Conservation (phyloP, 2,329 filamentous ascomycete genomes). For the Penicillium sp. region DNA sequence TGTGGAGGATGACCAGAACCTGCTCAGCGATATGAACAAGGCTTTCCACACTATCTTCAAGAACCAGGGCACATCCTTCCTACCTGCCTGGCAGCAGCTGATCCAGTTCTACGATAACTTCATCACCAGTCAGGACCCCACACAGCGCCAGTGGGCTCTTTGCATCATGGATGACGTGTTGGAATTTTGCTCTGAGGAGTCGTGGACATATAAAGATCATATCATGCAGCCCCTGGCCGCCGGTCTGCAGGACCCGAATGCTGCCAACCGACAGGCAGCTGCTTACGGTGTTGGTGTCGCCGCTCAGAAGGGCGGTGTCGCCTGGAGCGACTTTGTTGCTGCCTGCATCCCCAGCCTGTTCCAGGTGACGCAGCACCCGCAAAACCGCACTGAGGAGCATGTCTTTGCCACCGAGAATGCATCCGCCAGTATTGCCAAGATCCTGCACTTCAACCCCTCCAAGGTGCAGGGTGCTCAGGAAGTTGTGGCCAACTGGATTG, state of each 20-base stretch:
- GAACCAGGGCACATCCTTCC: conserved; percentile 81
- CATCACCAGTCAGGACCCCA: conserved; percentile 75
- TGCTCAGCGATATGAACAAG: conserved; percentile 99
- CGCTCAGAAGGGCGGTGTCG: conserved; percentile 82
- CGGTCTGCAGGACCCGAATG: conserved; percentile 80
- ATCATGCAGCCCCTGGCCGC: conserved; percentile 84
- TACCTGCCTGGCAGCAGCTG: conserved; percentile 83
- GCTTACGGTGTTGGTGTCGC: conserved; percentile 95
- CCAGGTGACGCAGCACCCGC: conserved; percentile 74
- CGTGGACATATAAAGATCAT: conserved; percentile 79
- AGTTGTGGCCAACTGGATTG: conserved; percentile 80
- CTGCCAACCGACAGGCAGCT: conserved; percentile 91
- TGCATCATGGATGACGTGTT: conserved; percentile 98
- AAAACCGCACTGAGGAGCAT: conserved; percentile 86
- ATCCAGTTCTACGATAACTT: conserved; percentile 84
- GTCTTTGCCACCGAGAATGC: conserved; percentile 98
- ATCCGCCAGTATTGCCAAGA: conserved; percentile 94
- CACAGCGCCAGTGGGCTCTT: conserved; percentile 96
- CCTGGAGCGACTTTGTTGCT: conserved; percentile 85
- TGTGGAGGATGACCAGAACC: conserved; percentile 94
- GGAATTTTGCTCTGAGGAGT: conserved; percentile 90
- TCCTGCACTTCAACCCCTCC: conserved; percentile 81
- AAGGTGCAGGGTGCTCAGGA: conserved; percentile 75
- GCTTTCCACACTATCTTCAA: conserved; percentile 99
- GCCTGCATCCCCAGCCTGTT: conserved; percentile 79